Evolutionary conservation across 805 yeast genomes (phyloP).

Genomic region (Pichia insulana): DNA sequence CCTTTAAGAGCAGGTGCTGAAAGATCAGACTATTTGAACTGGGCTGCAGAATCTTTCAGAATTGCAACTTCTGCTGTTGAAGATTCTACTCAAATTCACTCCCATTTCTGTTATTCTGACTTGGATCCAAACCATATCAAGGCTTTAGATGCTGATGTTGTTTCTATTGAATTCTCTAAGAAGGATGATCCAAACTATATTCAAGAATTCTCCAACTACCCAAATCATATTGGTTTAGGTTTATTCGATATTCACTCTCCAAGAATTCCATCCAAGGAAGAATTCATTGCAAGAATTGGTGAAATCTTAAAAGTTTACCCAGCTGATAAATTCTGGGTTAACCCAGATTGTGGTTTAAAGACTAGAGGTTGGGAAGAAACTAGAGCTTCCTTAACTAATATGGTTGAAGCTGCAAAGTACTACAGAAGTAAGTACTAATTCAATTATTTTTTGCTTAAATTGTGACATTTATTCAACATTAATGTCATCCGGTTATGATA

Average conservation of each 20-base stretch:
- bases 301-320: slow-evolving; percentile 96
- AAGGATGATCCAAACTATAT: slow-evolving; percentile 98
- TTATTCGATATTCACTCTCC: slow-evolving; percentile 99
- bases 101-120: slow-evolving; percentile 99
- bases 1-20: slow-evolving; percentile 97
- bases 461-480: slow-evolving; percentile 32
- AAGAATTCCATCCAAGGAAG: slow-evolving; percentile 97
- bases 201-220: slow-evolving; percentile 95
- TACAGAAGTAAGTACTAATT: slow-evolving; percentile 50
- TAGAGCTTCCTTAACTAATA: slow-evolving; percentile 87
- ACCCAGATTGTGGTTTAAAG: slow-evolving; percentile 99
- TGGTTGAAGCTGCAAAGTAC: slow-evolving; percentile 98
- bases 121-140: slow-evolving; percentile 99
- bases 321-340: slow-evolving; percentile 98
- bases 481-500: slow-evolving; percentile 24
- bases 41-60: slow-evolving; percentile 99
- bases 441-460: slow-evolving; percentile 7
- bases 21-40: slow-evolving; percentile 90
- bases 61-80: slow-evolving; percentile 97
- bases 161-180: slow-evolving; percentile 98
- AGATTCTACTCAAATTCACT: slow-evolving; percentile 95
- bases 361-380: slow-evolving; percentile 99
- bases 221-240: slow-evolving; percentile 99
- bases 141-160: slow-evolving; percentile 99
- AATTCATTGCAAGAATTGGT: slow-evolving; percentile 86